These are phyloP conservation scores for Jackrogersella multiformis DNA, from an alignment of 495 filamentous ascomycete species.

Conservation along the genomic window DNA sequence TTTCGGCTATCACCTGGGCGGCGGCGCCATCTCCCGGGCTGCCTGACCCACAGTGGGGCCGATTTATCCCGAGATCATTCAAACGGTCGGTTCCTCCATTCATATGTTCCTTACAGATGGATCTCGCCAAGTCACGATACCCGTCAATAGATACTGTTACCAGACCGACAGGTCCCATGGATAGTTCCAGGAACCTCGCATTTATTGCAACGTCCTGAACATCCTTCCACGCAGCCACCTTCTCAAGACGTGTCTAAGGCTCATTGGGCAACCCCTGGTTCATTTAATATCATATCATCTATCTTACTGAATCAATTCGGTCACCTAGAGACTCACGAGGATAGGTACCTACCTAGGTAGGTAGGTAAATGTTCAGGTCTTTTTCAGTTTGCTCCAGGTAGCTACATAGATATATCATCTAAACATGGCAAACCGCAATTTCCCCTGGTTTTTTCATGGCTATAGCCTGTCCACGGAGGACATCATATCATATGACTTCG, in stretches of 20 bases:
- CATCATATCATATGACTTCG: no score
- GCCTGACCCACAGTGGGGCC: conserved; percentile 23
- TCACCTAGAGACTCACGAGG: background rate
- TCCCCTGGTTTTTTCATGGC: no score
- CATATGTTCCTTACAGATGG: background rate
- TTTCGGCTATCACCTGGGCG: conserved; percentile 19
- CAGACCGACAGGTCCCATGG: background rate
- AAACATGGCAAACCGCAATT: background rate
- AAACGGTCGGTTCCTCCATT: background rate
- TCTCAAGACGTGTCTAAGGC: background rate
- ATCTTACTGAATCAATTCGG: no score
- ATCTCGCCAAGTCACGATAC: conserved; percentile 24
- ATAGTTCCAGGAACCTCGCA: background rate
- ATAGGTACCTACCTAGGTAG: background rate
- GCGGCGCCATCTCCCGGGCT: conserved; percentile 24
- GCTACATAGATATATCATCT: no score
- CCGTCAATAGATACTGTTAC: background rate
- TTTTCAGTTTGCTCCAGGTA: no score
- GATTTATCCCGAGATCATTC: conserved; percentile 32
- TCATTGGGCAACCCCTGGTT: no score
- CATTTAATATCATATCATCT: no score
- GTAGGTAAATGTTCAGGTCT: no score
- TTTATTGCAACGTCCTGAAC: background rate
- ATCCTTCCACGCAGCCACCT: background rate
- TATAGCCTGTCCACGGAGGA: no score